Evolutionary conservation across 345 rosid species (phyloP).

Genomic region (Lepidium aucheri): DNA sequence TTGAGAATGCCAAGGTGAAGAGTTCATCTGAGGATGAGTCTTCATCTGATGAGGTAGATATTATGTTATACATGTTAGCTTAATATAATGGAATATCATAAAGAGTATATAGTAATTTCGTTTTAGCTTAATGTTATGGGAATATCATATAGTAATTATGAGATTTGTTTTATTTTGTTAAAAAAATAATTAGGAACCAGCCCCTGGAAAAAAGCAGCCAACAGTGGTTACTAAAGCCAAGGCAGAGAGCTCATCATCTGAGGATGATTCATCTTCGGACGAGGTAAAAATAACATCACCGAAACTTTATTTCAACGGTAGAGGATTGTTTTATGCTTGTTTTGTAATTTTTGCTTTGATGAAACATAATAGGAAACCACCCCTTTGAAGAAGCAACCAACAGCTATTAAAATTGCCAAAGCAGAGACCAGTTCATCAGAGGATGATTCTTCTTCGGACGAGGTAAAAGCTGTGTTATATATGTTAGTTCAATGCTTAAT

Average conservation of each 20-base stretch:
- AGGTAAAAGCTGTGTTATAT: constrained; percentile 10
- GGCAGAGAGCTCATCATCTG: constrained; percentile 23
- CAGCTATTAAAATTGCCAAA: constrained; percentile 11
- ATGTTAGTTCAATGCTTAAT: background rate
- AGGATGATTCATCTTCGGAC: constrained; percentile 17
- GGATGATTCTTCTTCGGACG: constrained; percentile 30
- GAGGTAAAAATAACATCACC: constrained; percentile 7
- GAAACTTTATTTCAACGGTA: background rate
- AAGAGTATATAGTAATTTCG: background rate
- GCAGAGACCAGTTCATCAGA: constrained; percentile 31
- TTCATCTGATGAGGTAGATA: constrained; percentile 28
- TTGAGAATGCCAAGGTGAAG: constrained; percentile 7
- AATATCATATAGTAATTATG: background rate
- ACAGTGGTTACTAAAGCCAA: constrained; percentile 5
- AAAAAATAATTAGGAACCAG: constrained; percentile 9
- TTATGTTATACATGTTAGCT: background rate
- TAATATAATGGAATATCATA: background rate
- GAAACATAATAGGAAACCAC: constrained; percentile 12
- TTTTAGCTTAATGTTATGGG: background rate
- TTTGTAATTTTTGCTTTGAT: background rate
- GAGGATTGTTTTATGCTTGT: background rate
- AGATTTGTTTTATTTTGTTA: background rate
- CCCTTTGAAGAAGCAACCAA: constrained; percentile 8
- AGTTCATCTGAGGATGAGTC: constrained; percentile 39
- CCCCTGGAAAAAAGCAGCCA: background rate